A percentile compares a stretch with the other conserved stretches of the same genome.
Conservation (phyloP, 1,284 basidiomycete species). For the Cryptococcus sp. region DNA sequence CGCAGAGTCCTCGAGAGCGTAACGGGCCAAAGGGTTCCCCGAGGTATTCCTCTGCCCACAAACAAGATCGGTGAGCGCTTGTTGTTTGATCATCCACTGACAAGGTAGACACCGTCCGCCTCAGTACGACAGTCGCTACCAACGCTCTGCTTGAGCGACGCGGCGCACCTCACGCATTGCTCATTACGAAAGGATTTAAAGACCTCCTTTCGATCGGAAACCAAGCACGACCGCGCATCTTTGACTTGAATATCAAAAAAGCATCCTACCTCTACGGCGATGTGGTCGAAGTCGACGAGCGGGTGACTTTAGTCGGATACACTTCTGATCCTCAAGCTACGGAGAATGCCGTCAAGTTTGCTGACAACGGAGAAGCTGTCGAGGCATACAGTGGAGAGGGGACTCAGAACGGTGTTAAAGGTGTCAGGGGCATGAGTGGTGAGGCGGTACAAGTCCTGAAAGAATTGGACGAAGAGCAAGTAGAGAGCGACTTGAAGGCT, state of each 20-base stretch:
- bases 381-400: slow-evolving; percentile 64
- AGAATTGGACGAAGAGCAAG: slow-evolving; percentile 62
- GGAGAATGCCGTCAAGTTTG: slow-evolving; percentile 72
- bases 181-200: slow-evolving; percentile 88
- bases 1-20: slow-evolving; percentile 82
- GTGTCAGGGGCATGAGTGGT: slow-evolving; percentile 81
- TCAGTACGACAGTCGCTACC: slow-evolving; percentile 92
- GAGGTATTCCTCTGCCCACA: slow-evolving; percentile 69
- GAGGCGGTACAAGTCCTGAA: slow-evolving; percentile 87
- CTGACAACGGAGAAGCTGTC: slow-evolving; percentile 62
- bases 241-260: slow-evolving; percentile 80
- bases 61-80: slow-evolving; percentile 67
- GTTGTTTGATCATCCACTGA: background rate
- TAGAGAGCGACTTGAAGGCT: slow-evolving; percentile 19
- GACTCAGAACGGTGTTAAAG: slow-evolving; percentile 34
- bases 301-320: slow-evolving; percentile 72
- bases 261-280: slow-evolving; percentile 57
- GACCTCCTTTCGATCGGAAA: slow-evolving; percentile 67
- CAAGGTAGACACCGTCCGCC: slow-evolving; percentile 77
- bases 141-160: slow-evolving; percentile 94
- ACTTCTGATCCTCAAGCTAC: slow-evolving; percentile 80
- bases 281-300: slow-evolving; percentile 57
- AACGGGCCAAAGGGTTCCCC: slow-evolving; percentile 62
- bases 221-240: slow-evolving; percentile 80
- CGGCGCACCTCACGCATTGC: slow-evolving; percentile 83